Percentiles rank a stretch among this genome's conserved stretches.
Evolutionary conservation across 208 protist genomes (phyloP).

Genomic region (Borovskyia barvae): DNA sequence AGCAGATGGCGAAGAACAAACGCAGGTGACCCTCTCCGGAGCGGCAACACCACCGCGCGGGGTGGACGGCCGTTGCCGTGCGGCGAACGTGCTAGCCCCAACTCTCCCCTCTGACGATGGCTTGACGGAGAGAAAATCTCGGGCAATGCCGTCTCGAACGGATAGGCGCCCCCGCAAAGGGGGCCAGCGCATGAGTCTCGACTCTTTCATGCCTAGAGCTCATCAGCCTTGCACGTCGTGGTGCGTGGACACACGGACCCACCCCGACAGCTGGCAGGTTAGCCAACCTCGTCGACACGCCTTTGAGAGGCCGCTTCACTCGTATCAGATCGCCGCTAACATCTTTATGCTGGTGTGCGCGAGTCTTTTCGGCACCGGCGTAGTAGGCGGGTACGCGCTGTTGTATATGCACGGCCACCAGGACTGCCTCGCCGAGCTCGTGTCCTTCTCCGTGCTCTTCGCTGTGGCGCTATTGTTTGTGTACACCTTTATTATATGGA

Average conservation of each 20-base stretch:
- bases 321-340: slow-evolving; percentile 43
- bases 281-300: slow-evolving; percentile 57
- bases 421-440: slow-evolving; percentile 39
- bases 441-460: slow-evolving; percentile 33
- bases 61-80: too few relatives aligned
- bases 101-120: too few relatives aligned
- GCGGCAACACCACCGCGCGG: too few relatives aligned
- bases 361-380: slow-evolving; percentile 44
- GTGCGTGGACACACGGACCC: slow-evolving; percentile 46
- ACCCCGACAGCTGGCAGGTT: slow-evolving; percentile 48
- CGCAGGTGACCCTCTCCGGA: too few relatives aligned
- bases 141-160: background rate
- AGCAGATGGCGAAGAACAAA: too few relatives aligned
- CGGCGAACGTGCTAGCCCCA: too few relatives aligned
- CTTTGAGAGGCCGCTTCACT: slow-evolving; percentile 62
- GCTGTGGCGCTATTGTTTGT: slow-evolving; percentile 13
- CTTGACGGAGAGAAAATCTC: too few relatives aligned
- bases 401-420: slow-evolving; percentile 35
- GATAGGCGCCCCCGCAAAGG: background rate
- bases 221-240: slow-evolving; percentile 49
- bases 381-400: slow-evolving; percentile 42
- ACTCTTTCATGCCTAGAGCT: slow-evolving; percentile 6
- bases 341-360: slow-evolving; percentile 27
- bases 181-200: too few relatives aligned
- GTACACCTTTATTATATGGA: slow-evolving; percentile 23